A percentile compares a stretch with the other conserved stretches of the same genome.
Evolutionary conservation across 805 yeast species (phyloP).

Genomic region (Sugiyamaella americana): DNA sequence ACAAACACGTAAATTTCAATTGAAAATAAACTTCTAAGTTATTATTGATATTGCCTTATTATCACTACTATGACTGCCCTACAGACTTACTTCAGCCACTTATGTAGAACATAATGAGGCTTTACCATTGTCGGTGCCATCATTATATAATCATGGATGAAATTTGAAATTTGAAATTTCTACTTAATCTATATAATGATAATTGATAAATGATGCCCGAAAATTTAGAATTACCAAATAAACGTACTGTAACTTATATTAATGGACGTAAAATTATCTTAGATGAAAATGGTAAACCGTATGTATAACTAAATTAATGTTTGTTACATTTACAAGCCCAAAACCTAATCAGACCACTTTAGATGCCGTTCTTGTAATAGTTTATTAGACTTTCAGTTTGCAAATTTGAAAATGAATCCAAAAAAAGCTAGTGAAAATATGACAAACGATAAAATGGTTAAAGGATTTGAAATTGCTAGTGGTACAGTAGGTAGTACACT

Average conservation of each 20-base stretch:
- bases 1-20: too few species aligned
- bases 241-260: slow-evolving; percentile 14
- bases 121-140: too few species aligned
- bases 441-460: not conserved
- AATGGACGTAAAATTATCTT: slow-evolving; percentile 63
- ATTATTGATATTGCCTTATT: not conserved
- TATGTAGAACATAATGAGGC: too few species aligned
- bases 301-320: slow-evolving; percentile 33
- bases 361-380: slow-evolving; percentile 88
- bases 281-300: slow-evolving; percentile 93
- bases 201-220: not conserved
- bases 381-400: slow-evolving; percentile 70
- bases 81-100: too few species aligned
- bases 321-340: not conserved
- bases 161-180: not conserved
- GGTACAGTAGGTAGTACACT: slow-evolving; percentile 20
- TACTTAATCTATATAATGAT: not conserved
- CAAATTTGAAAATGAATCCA: slow-evolving; percentile 30
- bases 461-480: not conserved
- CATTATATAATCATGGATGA: not conserved
- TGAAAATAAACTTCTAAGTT: not conserved
- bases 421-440: not conserved
- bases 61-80: too few species aligned
- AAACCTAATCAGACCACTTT: not conserved
- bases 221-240: not conserved